These are phyloP conservation scores for Penicillium crystallinum DNA, from an alignment of 495 filamentous ascomycete species.

Conservation along the genomic window DNA sequence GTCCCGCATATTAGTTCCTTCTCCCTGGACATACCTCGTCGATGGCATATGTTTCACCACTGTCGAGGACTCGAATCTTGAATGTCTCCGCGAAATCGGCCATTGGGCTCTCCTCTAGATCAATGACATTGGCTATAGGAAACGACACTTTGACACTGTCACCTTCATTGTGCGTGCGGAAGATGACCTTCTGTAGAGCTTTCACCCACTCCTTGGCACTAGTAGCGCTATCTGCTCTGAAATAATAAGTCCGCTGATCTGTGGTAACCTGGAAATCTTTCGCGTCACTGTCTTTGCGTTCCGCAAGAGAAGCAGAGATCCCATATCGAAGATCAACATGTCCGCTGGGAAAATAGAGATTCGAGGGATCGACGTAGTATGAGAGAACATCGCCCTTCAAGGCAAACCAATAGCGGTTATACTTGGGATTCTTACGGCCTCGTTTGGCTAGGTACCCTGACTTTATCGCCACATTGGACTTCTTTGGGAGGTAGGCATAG, in stretches of 20 bases:
- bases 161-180: slow-evolving; percentile 91
- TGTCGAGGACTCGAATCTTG: slow-evolving; percentile 88
- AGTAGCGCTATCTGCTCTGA: slow-evolving; percentile 79
- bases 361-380: slow-evolving; percentile 81
- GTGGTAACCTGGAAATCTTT: slow-evolving; percentile 77
- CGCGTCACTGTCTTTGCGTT: slow-evolving; percentile 57
- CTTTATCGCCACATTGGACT: slow-evolving; percentile 72
- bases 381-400: slow-evolving; percentile 90
- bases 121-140: slow-evolving; percentile 82
- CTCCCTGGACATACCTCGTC: slow-evolving; percentile 65
- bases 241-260: slow-evolving; percentile 76
- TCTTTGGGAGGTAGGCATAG: slow-evolving; percentile 92
- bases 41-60: slow-evolving; percentile 86
- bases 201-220: slow-evolving; percentile 98
- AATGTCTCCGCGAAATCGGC: slow-evolving; percentile 90
- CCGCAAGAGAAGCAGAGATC: slow-evolving; percentile 69
- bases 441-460: slow-evolving; percentile 87
- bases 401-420: slow-evolving; percentile 94
- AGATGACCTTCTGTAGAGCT: slow-evolving; percentile 88
- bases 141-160: slow-evolving; percentile 96
- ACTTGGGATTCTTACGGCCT: slow-evolving; percentile 82
- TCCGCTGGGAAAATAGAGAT: slow-evolving; percentile 87
- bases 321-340: slow-evolving; percentile 91
- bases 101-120: slow-evolving; percentile 88
- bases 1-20: not conserved